Percentiles rank a stretch among this genome's conserved stretches.
These are phyloP conservation scores for Scenedesmus sp. DNA, from an alignment of 163 green algal genomes.

Conservation along the genomic window DNA sequence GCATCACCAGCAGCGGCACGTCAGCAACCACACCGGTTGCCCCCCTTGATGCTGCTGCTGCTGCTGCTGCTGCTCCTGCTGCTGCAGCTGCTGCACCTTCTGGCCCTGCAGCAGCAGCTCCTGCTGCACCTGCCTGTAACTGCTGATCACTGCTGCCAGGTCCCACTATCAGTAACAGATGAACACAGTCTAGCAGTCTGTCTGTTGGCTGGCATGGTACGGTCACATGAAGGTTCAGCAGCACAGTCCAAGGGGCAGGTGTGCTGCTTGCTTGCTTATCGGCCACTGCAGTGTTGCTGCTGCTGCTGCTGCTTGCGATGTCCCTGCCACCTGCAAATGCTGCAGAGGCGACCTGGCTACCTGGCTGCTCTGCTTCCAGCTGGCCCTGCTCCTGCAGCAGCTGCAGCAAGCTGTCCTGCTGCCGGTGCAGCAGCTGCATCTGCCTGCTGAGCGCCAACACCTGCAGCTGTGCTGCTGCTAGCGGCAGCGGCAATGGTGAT, in stretches of 20 bases:
- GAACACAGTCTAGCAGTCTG: neutral
- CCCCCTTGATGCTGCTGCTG: neutral
- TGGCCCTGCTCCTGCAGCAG: conserved; percentile 20
- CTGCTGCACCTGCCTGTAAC: neutral
- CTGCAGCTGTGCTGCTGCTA: conserved; percentile 7
- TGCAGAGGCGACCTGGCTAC: neutral
- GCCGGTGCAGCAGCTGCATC: conserved; percentile 4
- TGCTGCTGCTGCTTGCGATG: neutral
- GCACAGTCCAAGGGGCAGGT: neutral
- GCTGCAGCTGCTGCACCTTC: neutral
- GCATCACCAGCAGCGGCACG: conserved; percentile 27
- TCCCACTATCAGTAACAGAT: neutral
- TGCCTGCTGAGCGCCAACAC: neutral
- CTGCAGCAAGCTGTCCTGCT: conserved; percentile 2
- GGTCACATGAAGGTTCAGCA: neutral
- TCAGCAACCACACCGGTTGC: conserved; percentile 21
- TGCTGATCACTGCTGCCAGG: neutral
- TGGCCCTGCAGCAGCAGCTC: neutral
- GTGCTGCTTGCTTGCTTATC: neutral
- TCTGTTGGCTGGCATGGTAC: neutral
- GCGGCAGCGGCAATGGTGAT: neutral
- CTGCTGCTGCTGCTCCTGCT: neutral
- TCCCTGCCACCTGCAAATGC: neutral
- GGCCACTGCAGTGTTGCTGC: neutral
- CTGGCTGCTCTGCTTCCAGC: neutral